These are phyloP conservation scores for Knoxdaviesia proteae DNA, from an alignment of 2,329 filamentous ascomycete species.

Conservation along the genomic window DNA sequence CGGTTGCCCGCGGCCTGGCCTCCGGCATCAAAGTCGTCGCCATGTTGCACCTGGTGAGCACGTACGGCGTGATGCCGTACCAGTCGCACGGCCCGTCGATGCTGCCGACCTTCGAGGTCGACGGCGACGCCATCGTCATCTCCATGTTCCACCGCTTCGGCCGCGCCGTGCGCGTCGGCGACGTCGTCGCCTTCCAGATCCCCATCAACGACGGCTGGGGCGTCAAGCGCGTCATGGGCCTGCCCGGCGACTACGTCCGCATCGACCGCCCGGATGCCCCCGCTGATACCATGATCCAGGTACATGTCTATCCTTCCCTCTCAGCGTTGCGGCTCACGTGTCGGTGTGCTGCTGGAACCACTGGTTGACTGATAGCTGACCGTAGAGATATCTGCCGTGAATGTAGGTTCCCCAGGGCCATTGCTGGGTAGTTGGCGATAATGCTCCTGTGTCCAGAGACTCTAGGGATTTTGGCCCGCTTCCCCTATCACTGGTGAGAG, in stretches of 20 bases:
- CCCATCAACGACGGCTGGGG: conserved; percentile 40
- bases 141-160: conserved; percentile 50
- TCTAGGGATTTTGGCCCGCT: conserved; percentile 73
- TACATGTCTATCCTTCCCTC: conserved; percentile 12
- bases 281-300: conserved; percentile 42
- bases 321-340: neutral
- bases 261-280: conserved; percentile 35
- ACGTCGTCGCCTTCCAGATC: conserved; percentile 61
- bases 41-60: conserved; percentile 27
- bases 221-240: conserved; percentile 60
- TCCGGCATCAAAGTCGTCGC: conserved; percentile 24
- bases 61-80: conserved; percentile 41
- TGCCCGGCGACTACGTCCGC: conserved; percentile 59
- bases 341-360: neutral
- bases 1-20: conserved; percentile 14
- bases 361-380: neutral
- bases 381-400: neutral
- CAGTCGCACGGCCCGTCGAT: conserved; percentile 58
- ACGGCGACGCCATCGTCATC: conserved; percentile 48
- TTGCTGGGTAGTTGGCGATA: conserved; percentile 81
- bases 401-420: conserved; percentile 73
- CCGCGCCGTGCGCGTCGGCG: conserved; percentile 47
- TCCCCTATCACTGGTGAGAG: conserved; percentile 63
- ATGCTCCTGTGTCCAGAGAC: conserved; percentile 64
- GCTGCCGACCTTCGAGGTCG: conserved; percentile 59